Evolutionary conservation across 2,329 filamentous ascomycete species (phyloP).

Genomic region (Lachnellula hyalina): DNA sequence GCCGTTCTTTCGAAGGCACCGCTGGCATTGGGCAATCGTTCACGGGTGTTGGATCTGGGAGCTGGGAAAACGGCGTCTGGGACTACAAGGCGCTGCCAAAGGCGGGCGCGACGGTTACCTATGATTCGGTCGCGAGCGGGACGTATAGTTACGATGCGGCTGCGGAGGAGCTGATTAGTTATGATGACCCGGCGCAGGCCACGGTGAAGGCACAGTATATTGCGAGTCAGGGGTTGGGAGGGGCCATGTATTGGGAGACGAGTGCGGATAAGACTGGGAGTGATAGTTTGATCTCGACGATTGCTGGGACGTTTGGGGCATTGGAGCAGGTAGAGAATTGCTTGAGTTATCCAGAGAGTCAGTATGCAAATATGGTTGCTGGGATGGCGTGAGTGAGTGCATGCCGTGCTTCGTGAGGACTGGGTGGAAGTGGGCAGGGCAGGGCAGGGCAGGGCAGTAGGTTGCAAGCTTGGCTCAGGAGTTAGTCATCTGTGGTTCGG

Average conservation of each 20-base stretch:
- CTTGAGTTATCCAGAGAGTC: conserved; percentile 47
- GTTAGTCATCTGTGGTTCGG: neutral
- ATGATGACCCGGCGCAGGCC: conserved; percentile 59
- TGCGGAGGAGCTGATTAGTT: conserved; percentile 62
- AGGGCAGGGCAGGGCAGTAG: too few species aligned
- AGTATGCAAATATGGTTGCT: conserved; percentile 49
- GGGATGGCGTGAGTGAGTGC: conserved; percentile 30
- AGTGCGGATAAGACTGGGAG: conserved; percentile 58
- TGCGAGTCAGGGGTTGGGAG: conserved; percentile 56
- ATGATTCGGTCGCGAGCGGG: conserved; percentile 54
- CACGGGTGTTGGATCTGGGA: conserved; percentile 59
- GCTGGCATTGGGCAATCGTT: conserved; percentile 61
- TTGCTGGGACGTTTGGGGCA: conserved; percentile 36
- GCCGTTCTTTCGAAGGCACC: conserved; percentile 62
- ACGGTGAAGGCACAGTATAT: conserved; percentile 62
- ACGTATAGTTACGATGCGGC: conserved; percentile 65
- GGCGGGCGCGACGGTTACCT: conserved; percentile 49
- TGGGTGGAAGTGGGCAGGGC: too few species aligned
- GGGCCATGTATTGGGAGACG: conserved; percentile 83
- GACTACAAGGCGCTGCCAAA: conserved; percentile 75
- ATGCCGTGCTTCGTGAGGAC: conserved; percentile 8
- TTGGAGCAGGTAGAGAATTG: conserved; percentile 45
- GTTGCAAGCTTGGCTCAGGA: neutral
- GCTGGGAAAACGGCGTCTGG: conserved; percentile 70
- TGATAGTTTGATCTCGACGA: conserved; percentile 54